Evolutionary conservation across 768 basidiomycete species (phyloP), one percentile per base, ranked within the genome.

Genomic region (Coprinopsis sp.): DNA sequence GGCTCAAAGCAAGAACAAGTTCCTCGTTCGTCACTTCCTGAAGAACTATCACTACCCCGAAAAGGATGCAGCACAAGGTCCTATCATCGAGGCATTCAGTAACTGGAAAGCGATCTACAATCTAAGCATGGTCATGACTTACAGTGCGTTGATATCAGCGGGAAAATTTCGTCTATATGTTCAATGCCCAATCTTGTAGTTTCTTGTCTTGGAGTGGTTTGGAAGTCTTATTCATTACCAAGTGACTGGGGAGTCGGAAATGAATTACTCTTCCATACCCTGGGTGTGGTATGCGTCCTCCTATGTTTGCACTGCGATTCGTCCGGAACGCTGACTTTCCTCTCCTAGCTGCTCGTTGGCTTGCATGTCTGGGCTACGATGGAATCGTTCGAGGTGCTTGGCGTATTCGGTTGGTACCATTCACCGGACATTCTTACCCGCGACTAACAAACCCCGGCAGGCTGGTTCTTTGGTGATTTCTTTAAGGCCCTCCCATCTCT

Each of bases 401-500:
- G 96, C 6, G 77, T 89, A 23, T 97, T 97, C 58, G 96, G 91
- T 90, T 55, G 40, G 76, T 53, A 6, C n/a, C n/a, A n/a, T 30
- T 18, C 18, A 18, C 36, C 19, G 10, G 14, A 22, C 14, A 16
- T 46, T 31, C 11, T 23, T 12, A 23, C 21, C 14, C 19, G 21
- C 28, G 10, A 23, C 30, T 31, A 18, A 23, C n/a, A n/a, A n/a
- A n/a, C 39, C 44, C 24, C 22, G 16, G 22, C 22, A 92, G 91
- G 96, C 21, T 99, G 96, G 96, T 94, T 97, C 68, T 99, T 96
- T 55, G 93, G 92, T 19, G 91, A 95, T 66, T 95, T 95, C 69
- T 94, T 94, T 73, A 86, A 93, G 68, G 91, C n/a, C n/a, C n/a
- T n/a, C n/a, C n/a, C n/a, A n/a, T n/a, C n/a, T n/a, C n/a, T n/a